Evolutionary conservation across 805 yeast species (phyloP), one percentile per base, ranked within the genome.

Genomic region (Ogataea henricii): DNA sequence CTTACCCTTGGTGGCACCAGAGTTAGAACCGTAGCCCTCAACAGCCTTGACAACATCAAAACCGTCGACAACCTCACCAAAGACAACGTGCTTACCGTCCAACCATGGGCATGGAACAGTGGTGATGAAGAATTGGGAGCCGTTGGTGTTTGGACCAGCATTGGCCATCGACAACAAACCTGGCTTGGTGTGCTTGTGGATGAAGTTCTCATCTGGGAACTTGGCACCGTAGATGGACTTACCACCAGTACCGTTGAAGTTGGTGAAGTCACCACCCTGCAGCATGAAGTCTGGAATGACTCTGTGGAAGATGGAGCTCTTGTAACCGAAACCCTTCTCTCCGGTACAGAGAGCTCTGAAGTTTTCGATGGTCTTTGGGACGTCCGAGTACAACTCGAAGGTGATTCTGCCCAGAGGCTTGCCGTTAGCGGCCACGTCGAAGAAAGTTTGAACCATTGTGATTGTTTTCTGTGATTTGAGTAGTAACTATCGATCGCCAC

Each of bases 271-370:
- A 77, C 92, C 92, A 69, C 91, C 97, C 79, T 91, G 98, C 68
- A 92, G 78, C 98, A 91, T 91, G 79, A 91, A 91, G 71, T 87
- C 83, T 57, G 97, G 97, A 65, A 90, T 90, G 57, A 91, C 96
- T 78, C 97, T 86, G 89, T 91, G 97, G 94, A 92, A 91, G 57
- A 83, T 76, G 42, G 95, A 87, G 63, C 78, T 80, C 67, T 84
- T 83, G 81, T 84, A 90, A 52, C 96, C 96, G 64, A 75, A 87
- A 53, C 97, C 98, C 81, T 89, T 87, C 77, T 89, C 96, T 61
- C 97, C 96, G 54, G 96, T 85, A 68, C 86, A 81, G 60, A 85
- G 70, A 48, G 90, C 89, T 75, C 87, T 79, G 79, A 85, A 85
- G 72, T 85, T 85, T 70, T 83, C 89, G 58, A 87, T 77, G 44